A percentile compares a stretch with the other conserved stretches of the same genome.
Evolutionary conservation across 352 stramenopile species (phyloP).

Genomic region (Phytopythium delawarense): DNA sequence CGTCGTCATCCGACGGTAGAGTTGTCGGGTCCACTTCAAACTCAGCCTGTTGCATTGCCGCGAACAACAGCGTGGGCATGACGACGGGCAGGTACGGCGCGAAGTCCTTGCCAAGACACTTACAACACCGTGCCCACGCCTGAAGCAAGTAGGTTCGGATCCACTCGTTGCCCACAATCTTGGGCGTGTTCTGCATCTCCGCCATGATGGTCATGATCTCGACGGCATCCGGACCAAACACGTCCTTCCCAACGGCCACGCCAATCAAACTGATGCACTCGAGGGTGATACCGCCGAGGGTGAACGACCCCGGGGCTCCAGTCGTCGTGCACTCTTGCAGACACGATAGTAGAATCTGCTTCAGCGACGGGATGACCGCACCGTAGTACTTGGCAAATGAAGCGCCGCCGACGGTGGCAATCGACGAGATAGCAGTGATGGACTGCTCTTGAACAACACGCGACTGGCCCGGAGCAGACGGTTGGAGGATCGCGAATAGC

Average conservation of each 20-base stretch:
- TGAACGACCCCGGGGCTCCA: slow-evolving; percentile 52
- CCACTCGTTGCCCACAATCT: slow-evolving; percentile 76
- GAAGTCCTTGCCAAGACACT: slow-evolving; percentile 76
- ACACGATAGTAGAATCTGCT: slow-evolving; percentile 63
- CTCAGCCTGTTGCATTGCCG: slow-evolving; percentile 76
- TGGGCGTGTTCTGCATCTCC: slow-evolving; percentile 79
- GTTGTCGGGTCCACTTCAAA: slow-evolving; percentile 73
- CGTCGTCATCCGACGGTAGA: slow-evolving; percentile 48
- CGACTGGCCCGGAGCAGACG: slow-evolving; percentile 16
- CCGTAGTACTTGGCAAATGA: slow-evolving; percentile 74
- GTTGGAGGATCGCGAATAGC: slow-evolving; percentile 62
- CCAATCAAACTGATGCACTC: slow-evolving; percentile 81
- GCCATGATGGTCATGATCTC: slow-evolving; percentile 85
- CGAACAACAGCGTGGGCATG: slow-evolving; percentile 77
- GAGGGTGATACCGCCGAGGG: slow-evolving; percentile 78
- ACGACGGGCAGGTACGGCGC: slow-evolving; percentile 71
- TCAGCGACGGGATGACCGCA: slow-evolving; percentile 66
- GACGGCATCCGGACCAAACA: slow-evolving; percentile 63
- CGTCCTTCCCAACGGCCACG: slow-evolving; percentile 65
- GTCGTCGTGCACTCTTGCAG: slow-evolving; percentile 50
- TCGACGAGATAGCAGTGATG: slow-evolving; percentile 77
- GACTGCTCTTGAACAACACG: slow-evolving; percentile 77
- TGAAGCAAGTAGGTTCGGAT: slow-evolving; percentile 82
- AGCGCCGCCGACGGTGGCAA: slow-evolving; percentile 57
- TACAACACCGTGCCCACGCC: slow-evolving; percentile 73